Evolutionary conservation across 2,329 filamentous ascomycete species (phyloP).

Genomic region (Aureobasidium sp.): DNA sequence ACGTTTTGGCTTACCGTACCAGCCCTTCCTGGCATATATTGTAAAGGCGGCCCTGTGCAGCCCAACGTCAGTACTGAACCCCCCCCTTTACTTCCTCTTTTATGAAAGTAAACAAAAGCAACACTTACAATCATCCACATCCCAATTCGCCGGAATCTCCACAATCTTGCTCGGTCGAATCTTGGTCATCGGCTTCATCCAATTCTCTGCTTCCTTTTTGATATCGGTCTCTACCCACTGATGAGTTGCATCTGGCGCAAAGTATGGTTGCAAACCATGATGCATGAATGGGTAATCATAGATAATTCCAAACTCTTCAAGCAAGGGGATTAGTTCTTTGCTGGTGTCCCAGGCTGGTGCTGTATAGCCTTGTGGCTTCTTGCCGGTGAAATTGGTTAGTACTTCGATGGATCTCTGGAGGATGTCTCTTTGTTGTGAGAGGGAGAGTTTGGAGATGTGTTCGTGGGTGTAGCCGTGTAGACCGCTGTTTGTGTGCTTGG

Average conservation of each 20-base stretch:
- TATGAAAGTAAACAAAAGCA: background rate
- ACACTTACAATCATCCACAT: slow-evolving; percentile 34
- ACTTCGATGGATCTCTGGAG: slow-evolving; percentile 33
- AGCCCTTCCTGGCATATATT: slow-evolving; percentile 24
- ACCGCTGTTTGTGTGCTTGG: slow-evolving; percentile 19
- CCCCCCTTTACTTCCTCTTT: background rate
- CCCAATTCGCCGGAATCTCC: slow-evolving; percentile 41
- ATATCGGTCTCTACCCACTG: slow-evolving; percentile 26
- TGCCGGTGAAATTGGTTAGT: slow-evolving; percentile 32
- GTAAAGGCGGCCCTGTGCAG: slow-evolving; percentile 31
- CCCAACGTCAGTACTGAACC: background rate
- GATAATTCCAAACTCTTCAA: slow-evolving; percentile 35
- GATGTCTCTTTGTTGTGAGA: slow-evolving; percentile 31
- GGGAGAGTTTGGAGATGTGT: slow-evolving; percentile 23
- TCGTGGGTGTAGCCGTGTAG: slow-evolving; percentile 37
- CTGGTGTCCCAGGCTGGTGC: slow-evolving; percentile 37
- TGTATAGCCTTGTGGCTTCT: slow-evolving; percentile 36
- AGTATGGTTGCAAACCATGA: slow-evolving; percentile 37
- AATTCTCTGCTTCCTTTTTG: slow-evolving; percentile 26
- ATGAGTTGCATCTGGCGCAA: slow-evolving; percentile 22
- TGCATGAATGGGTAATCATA: slow-evolving; percentile 45
- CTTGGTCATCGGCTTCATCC: slow-evolving; percentile 33
- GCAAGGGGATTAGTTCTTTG: slow-evolving; percentile 30
- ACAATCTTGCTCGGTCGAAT: slow-evolving; percentile 30
- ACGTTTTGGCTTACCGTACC: slow-evolving; percentile 14